These are phyloP conservation scores for Corinectria fuckeliana DNA, from an alignment of 2,329 filamentous ascomycete species.

Conservation along the genomic window DNA sequence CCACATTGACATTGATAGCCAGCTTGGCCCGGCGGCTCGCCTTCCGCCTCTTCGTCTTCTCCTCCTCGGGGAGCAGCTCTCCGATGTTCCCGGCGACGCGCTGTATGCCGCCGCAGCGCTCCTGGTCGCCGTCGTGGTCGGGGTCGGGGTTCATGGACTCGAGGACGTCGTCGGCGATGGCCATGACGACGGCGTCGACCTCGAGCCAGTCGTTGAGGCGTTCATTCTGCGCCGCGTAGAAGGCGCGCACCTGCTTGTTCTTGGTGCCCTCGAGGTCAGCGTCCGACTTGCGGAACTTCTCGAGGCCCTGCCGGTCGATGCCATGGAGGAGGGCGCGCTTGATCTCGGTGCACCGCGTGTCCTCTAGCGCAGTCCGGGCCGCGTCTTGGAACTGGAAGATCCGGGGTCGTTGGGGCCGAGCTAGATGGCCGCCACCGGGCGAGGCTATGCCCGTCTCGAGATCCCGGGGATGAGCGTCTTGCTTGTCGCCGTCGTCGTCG, in stretches of 20 bases:
- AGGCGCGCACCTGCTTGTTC: slow-evolving; percentile 38
- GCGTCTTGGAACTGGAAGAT: not conserved
- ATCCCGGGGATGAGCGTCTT: not conserved
- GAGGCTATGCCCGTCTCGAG: not conserved
- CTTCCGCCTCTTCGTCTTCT: slow-evolving; percentile 35
- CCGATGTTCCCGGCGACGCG: slow-evolving; percentile 40
- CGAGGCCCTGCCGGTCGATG: slow-evolving; percentile 38
- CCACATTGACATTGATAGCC: slow-evolving; percentile 83
- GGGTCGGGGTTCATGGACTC: slow-evolving; percentile 45
- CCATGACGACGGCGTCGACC: slow-evolving; percentile 44
- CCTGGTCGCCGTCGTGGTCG: slow-evolving; percentile 42
- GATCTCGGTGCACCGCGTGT: not conserved
- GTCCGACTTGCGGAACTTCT: slow-evolving; percentile 40
- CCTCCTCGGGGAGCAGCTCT: slow-evolving; percentile 42
- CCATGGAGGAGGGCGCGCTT: slow-evolving; percentile 26
- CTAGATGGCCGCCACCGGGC: not conserved
- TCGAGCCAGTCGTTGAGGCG: slow-evolving; percentile 44
- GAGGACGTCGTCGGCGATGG: slow-evolving; percentile 43
- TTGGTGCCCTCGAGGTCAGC: slow-evolving; percentile 37
- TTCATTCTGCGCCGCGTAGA: slow-evolving; percentile 42
- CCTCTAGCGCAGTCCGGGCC: not conserved
- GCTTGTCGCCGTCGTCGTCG: not conserved
- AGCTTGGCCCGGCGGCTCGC: slow-evolving; percentile 45
- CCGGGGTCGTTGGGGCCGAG: not conserved
- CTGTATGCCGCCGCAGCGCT: slow-evolving; percentile 41